Percentiles rank a stretch among this genome's conserved stretches.
phyloP scores from a whole-genome alignment of 441 rosid species.

The Theobroma grandiflorum region DNA sequence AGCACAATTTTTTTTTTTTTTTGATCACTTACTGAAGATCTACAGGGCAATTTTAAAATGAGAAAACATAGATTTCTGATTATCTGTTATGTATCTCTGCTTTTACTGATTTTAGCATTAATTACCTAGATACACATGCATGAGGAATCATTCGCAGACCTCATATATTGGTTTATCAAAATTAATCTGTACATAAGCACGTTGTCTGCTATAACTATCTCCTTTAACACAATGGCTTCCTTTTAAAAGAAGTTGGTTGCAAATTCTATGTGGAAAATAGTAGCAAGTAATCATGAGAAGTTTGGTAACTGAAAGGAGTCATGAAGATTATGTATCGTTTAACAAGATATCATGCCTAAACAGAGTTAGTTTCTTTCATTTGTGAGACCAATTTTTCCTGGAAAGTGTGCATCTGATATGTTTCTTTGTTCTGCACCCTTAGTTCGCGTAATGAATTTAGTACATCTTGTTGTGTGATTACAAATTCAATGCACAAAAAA shows the following conservation, averaged over 20 bases:
- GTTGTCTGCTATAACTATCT: not conserved
- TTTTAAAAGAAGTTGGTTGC: not conserved
- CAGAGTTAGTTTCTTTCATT: conserved; percentile 5
- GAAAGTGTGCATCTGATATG: not conserved
- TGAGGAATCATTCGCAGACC: not conserved
- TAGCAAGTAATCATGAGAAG: not conserved
- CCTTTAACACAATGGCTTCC: not conserved
- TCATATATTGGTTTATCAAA: not conserved
- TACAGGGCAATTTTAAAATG: not conserved
- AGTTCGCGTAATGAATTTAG: too few species aligned
- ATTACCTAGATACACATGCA: not conserved
- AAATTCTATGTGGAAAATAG: not conserved
- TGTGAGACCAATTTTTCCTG: not conserved
- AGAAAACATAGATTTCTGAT: not conserved
- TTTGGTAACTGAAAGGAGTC: not conserved
- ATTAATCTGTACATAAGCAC: not conserved
- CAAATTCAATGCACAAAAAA: not conserved
- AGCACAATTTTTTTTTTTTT: not conserved
- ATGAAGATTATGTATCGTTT: not conserved
- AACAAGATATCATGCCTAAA: not conserved
- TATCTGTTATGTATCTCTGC: not conserved
- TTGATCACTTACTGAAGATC: not conserved
- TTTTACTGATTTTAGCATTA: not conserved
- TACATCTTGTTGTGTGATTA: not conserved
- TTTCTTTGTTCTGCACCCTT: not conserved